Base-by-base conservation (phyloP, 2,329 filamentous ascomycete species). In the Colletotrichum gigasporum region DNA sequence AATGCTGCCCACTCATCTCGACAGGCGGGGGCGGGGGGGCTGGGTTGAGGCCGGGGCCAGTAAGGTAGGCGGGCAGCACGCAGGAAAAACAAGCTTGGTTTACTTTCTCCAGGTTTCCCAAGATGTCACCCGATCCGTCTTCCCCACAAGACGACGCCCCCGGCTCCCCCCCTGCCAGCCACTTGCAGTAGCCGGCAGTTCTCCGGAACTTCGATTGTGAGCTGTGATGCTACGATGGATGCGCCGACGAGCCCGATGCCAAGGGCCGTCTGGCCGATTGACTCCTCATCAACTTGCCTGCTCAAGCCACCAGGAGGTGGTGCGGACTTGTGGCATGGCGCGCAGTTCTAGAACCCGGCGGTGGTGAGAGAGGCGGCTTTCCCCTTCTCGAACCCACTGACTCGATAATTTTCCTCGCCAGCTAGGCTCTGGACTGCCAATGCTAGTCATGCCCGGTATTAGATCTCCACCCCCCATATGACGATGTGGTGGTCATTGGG, bases 61-160 rank as follows among this genome's bases (percentile, higher is more conserved):
- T 45, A 22, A 30, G 20, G 20, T 45, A 22, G 41, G 39, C 39
- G 52, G 28, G 20, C 16, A 11, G n/a, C 12, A 34, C 18, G 28
- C 14, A 45, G 1, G 20, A n/a, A 56, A 62, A 57, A 57, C 51
- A 63, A 58, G 44, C 52, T 50, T 50, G 42, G 11, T 26, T 22
- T 55, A 28, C 28, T 42, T n/a, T 55, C 62, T 62, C 62, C 62
- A 61, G 48, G 48, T 64, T 61, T 64, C 35, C n/a, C 56, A 45
- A 54, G 55, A 14, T 44, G 56, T 65, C 62, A 65, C 56, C 56
- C 42, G 41, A 65, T 61, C 48, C 48, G 42, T 32, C 14, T 55
- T 52, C 62, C 56, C 62, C 56, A 55, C 62, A 55, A 5, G n/a
- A n/a, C n/a, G n/a, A n/a, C n/a, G n/a, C n/a, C 30, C 22, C 22